A percentile compares a stretch with the other conserved stretches of the same genome.
These are phyloP conservation scores for Chalara sp. DNA, from an alignment of 2,329 filamentous ascomycete genomes.

Conservation along the genomic window DNA sequence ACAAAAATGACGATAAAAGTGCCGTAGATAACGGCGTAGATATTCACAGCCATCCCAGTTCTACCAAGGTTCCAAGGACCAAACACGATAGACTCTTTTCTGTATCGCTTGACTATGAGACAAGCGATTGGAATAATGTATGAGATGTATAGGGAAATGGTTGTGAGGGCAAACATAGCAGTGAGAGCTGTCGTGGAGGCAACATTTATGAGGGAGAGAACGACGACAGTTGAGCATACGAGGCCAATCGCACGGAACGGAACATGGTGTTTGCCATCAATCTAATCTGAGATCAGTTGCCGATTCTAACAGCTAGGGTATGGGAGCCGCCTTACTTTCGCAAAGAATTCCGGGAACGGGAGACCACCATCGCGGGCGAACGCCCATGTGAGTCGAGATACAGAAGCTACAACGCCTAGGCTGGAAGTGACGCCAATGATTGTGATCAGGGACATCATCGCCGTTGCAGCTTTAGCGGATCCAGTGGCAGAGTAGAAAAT, in stretches of 20 bases:
- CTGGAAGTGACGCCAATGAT: slow-evolving; percentile 27
- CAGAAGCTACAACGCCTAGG: slow-evolving; percentile 26
- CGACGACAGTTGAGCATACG: background rate
- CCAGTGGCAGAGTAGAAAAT: slow-evolving; percentile 40
- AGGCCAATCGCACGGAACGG: slow-evolving; percentile 3
- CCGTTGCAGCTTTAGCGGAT: slow-evolving; percentile 34
- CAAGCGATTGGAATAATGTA: slow-evolving; percentile 6
- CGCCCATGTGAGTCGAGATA: slow-evolving; percentile 32
- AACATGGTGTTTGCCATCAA: slow-evolving; percentile 1
- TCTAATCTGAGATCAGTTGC: background rate
- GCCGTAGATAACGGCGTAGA: slow-evolving; percentile 35
- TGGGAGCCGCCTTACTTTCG: background rate
- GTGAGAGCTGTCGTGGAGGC: slow-evolving; percentile 6
- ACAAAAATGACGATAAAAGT: slow-evolving; percentile 25
- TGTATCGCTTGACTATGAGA: slow-evolving; percentile 1
- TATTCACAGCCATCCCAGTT: slow-evolving; percentile 34
- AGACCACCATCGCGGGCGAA: slow-evolving; percentile 37
- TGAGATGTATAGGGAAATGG: slow-evolving; percentile 4
- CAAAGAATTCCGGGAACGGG: slow-evolving; percentile 16
- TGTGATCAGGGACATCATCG: slow-evolving; percentile 32
- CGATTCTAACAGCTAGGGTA: background rate
- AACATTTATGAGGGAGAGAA: slow-evolving; percentile 10
- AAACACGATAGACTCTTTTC: background rate
- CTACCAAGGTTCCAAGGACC: slow-evolving; percentile 33
- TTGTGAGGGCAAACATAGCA: slow-evolving; percentile 1